Conservation (phyloP, 495 filamentous ascomycete genomes). For the Penicillium goetzii region DNA sequence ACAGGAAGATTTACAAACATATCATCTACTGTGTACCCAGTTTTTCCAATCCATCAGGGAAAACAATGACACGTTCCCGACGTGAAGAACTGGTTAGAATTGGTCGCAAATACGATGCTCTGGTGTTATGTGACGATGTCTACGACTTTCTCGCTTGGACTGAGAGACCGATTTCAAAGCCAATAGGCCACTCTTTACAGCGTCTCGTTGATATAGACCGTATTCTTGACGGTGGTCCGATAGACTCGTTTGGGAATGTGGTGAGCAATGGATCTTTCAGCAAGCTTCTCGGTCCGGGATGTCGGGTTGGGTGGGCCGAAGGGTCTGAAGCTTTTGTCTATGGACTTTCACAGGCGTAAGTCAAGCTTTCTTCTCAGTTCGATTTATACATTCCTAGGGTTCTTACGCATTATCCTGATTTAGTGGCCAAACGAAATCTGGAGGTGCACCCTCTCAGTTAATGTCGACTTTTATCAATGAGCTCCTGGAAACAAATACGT, state of each 20-base stretch:
- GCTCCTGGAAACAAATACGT: conserved; percentile 49
- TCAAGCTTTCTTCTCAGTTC: conserved; percentile 28
- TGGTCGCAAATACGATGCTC: conserved; percentile 64
- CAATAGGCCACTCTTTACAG: conserved; percentile 32
- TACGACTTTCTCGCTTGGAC: conserved; percentile 74
- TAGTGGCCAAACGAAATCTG: conserved; percentile 64
- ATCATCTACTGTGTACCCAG: conserved; percentile 74
- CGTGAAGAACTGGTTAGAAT: conserved; percentile 58
- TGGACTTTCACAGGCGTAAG: conserved; percentile 60
- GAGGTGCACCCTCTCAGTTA: conserved; percentile 71
- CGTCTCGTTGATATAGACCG: conserved; percentile 69
- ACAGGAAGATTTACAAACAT: conserved; percentile 66
- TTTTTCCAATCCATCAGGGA: conserved; percentile 68
- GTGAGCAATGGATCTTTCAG: conserved; percentile 74
- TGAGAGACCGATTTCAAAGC: conserved; percentile 16
- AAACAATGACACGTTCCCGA: conserved; percentile 58
- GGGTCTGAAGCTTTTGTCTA: conserved; percentile 57
- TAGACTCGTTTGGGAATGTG: conserved; percentile 62
- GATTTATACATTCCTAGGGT: background rate
- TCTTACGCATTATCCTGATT: conserved; percentile 8
- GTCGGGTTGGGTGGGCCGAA: conserved; percentile 74
- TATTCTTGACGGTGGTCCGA: conserved; percentile 43
- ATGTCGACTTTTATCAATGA: conserved; percentile 64
- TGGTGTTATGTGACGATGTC: conserved; percentile 73
- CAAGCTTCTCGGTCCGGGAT: conserved; percentile 70